Evolutionary conservation across 805 yeast genomes (phyloP), one percentile per base, ranked within the genome.

Genomic region (Pichia rugopelliculosa): DNA sequence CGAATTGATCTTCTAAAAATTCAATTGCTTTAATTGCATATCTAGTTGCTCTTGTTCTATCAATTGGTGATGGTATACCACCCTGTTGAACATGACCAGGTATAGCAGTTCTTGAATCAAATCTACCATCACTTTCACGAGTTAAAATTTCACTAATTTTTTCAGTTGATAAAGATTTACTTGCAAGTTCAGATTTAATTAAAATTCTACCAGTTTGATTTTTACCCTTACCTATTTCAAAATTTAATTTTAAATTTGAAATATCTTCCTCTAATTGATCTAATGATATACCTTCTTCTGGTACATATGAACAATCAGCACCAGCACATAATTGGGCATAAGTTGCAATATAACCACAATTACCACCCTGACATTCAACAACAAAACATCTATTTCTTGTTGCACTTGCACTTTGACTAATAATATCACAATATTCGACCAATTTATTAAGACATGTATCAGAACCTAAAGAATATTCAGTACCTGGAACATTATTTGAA

Each of bases 41-140:
- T 61, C 87, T 76, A 3, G 84, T 78, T 7, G 87, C 90, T 58
- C 80, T 72, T 1, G 84, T 80, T 68, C 95, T 73, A 64, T 86
- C 95, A 63, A 83, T 82, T 27, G 90, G 76, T 0, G 87, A 76
- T 48, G 95, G 93, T 26, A 79, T 68, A 44, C 81, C 82, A 60
- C 95, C 95, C 63, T 86, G 95, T 68, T 86, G 93, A 27, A 85
- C 90, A 61, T 85, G 95, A 21, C 95, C 93, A 22, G 95, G 95
- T 47, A 82, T 73, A 12, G 93, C 93, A 7, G 90, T 79, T 63
- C 82, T 80, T 21, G 87, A 80, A 57, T 85, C 91, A 55, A 83
- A 86, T 57, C 78, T 73, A 30, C 84, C 82, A 20, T 74, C 68
- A 25, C 82, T 76, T 51, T 80, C 80, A 54, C 79, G 83, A 49